A percentile compares a stretch with the other conserved stretches of the same genome.
phyloP scores from a whole-genome alignment of 371 early-diverging fungal genomes.

The Saksenaea vasiformis region DNA sequence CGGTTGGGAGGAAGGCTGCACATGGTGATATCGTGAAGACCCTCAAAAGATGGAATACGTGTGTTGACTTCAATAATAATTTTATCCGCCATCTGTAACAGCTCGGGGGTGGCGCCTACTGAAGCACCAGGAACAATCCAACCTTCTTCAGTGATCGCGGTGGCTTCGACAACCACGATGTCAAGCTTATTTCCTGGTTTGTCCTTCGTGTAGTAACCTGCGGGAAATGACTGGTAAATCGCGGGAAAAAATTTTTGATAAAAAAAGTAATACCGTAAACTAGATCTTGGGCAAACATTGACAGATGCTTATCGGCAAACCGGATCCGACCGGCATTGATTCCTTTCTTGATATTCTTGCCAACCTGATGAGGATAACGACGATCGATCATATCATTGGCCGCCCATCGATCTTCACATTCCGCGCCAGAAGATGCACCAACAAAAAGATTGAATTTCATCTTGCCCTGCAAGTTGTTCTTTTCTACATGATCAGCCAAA shows the following conservation, averaged over 20 bases:
- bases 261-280: conserved; percentile 42
- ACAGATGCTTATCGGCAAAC: conserved; percentile 62
- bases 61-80: conserved; percentile 60
- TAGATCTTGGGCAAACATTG: conserved; percentile 57
- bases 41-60: conserved; percentile 55
- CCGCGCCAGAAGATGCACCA: conserved; percentile 53
- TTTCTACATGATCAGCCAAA: conserved; percentile 55
- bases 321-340: conserved; percentile 55
- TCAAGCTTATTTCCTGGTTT: conserved; percentile 47
- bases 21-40: conserved; percentile 51
- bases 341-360: conserved; percentile 52
- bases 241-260: neutral
- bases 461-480: conserved; percentile 53
- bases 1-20: conserved; percentile 47
- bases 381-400: conserved; percentile 55
- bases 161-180: conserved; percentile 55
- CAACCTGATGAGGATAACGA: conserved; percentile 61
- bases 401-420: conserved; percentile 54
- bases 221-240: neutral
- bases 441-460: conserved; percentile 58
- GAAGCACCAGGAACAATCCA: conserved; percentile 57
- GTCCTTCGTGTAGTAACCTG: conserved; percentile 51
- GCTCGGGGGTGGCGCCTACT: conserved; percentile 57
- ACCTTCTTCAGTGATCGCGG: conserved; percentile 58
- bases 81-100: conserved; percentile 55